phyloP scores from a whole-genome alignment of 2,329 filamentous ascomycete genomes.

The Fusarium annulatum region DNA sequence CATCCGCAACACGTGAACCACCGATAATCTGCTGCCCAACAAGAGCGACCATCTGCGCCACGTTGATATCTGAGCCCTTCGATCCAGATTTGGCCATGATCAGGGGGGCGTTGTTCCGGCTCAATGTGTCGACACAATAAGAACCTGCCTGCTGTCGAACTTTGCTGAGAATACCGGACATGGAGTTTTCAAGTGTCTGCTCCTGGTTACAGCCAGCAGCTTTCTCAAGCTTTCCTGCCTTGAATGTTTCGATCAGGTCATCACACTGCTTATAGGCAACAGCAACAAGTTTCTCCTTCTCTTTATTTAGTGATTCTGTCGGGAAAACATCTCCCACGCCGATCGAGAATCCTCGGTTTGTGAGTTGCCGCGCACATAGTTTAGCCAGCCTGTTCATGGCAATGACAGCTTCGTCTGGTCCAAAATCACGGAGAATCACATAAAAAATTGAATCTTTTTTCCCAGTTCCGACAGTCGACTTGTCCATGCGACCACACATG shows the following conservation, averaged over 20 bases:
- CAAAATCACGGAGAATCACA: constrained; percentile 94
- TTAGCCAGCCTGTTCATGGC: constrained; percentile 96
- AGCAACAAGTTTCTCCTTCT: constrained; percentile 81
- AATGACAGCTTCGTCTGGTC: constrained; percentile 85
- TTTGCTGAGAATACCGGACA: constrained; percentile 91
- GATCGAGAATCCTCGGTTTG: constrained; percentile 94
- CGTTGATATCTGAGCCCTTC: constrained; percentile 97
- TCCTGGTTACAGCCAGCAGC: constrained; percentile 91
- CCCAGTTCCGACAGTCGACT: constrained; percentile 93
- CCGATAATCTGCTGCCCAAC: constrained; percentile 99
- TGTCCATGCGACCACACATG: constrained; percentile 98
- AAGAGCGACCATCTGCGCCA: constrained; percentile 97
- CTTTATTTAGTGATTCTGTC: constrained; percentile 72
- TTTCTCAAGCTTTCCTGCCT: constrained; percentile 83
- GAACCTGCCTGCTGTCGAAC: constrained; percentile 92
- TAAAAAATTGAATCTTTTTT: constrained; percentile 99
- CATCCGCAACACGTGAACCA: constrained; percentile 90
- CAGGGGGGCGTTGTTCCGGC: constrained; percentile 89
- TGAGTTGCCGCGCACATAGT: constrained; percentile 87
- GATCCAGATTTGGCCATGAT: constrained; percentile 98
- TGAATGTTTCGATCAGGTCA: constrained; percentile 83
- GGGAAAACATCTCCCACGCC: constrained; percentile 96
- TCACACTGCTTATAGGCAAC: constrained; percentile 85
- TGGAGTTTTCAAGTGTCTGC: constrained; percentile 88
- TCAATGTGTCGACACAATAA: constrained; percentile 89